These are phyloP conservation scores for Aegilops speltoides DNA, from an alignment of 176 grass and related monocot genomes.

Conservation along the genomic window DNA sequence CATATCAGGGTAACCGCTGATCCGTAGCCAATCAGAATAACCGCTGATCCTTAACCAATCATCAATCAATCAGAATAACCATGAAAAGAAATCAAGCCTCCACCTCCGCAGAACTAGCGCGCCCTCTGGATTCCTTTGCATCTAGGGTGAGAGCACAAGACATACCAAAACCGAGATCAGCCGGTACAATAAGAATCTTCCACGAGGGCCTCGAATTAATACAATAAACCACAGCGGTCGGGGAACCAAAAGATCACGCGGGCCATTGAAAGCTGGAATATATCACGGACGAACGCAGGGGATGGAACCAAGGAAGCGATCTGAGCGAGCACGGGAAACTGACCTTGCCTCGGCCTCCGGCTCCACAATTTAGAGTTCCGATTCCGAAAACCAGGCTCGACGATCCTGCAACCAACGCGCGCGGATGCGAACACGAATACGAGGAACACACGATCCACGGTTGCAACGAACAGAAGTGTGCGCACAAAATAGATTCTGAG, in stretches of 20 bases:
- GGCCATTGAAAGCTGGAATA: conserved; percentile 1
- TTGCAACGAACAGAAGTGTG: neutral
- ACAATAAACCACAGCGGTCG: neutral
- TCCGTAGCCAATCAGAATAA: neutral
- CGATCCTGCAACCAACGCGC: conserved; percentile 13
- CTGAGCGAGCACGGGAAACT: neutral
- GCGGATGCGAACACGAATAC: no score
- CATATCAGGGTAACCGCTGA: neutral
- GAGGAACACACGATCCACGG: neutral
- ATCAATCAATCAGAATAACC: no score
- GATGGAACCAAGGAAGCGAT: conserved; percentile 19
- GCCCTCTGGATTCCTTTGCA: neutral
- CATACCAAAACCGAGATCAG: conserved; percentile 18
- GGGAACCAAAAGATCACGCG: no score
- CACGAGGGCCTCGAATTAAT: neutral
- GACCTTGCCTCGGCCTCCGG: conserved; percentile 22
- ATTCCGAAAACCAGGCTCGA: neutral
- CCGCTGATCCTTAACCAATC: no score
- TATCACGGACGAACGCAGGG: conserved; percentile 1
- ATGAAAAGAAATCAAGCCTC: conserved; percentile 25
- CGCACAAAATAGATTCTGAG: no score
- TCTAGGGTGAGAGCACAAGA: neutral
- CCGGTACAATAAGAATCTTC: neutral
- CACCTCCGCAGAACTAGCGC: neutral
- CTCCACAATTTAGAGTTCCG: neutral